A percentile compares a stretch with the other conserved stretches of the same genome.
These are phyloP conservation scores for Diaporthe citri DNA, from an alignment of 2,329 filamentous ascomycete species.

Conservation along the genomic window DNA sequence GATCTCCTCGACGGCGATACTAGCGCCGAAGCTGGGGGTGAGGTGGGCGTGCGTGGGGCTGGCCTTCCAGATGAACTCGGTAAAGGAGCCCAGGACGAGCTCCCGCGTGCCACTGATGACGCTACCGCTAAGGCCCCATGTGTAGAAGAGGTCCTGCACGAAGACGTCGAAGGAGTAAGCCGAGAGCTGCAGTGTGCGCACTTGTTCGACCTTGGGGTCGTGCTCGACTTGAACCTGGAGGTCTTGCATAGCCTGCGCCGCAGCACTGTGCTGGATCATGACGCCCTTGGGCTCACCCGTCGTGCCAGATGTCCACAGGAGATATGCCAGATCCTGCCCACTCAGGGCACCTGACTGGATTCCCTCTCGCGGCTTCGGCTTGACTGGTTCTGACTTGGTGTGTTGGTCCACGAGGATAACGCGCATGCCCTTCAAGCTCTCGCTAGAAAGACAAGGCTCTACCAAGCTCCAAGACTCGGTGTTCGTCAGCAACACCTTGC, in stretches of 20 bases:
- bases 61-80: constrained; percentile 28
- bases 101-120: constrained; percentile 70
- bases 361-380: constrained; percentile 33
- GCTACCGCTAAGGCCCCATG: constrained; percentile 70
- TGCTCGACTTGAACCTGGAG: constrained; percentile 51
- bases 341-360: not conserved
- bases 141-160: constrained; percentile 75
- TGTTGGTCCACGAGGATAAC: constrained; percentile 48
- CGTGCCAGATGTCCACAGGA: constrained; percentile 51
- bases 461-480: constrained; percentile 42
- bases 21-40: constrained; percentile 30
- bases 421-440: constrained; percentile 46
- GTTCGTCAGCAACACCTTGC: constrained; percentile 48
- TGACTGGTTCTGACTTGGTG: constrained; percentile 26
- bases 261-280: constrained; percentile 50
- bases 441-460: constrained; percentile 43
- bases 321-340: constrained; percentile 46
- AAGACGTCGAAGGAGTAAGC: constrained; percentile 43
- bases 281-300: constrained; percentile 53
- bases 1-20: constrained; percentile 42
- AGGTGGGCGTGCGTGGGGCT: constrained; percentile 31
- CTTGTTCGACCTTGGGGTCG: constrained; percentile 41
- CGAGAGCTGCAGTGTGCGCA: constrained; percentile 33
- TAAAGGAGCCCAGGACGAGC: constrained; percentile 65
- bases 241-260: constrained; percentile 51